Evolutionary conservation across 1,284 basidiomycete genomes (phyloP), one percentile per base, ranked within the genome.

Genomic region (Chondrostereum purpureum): DNA sequence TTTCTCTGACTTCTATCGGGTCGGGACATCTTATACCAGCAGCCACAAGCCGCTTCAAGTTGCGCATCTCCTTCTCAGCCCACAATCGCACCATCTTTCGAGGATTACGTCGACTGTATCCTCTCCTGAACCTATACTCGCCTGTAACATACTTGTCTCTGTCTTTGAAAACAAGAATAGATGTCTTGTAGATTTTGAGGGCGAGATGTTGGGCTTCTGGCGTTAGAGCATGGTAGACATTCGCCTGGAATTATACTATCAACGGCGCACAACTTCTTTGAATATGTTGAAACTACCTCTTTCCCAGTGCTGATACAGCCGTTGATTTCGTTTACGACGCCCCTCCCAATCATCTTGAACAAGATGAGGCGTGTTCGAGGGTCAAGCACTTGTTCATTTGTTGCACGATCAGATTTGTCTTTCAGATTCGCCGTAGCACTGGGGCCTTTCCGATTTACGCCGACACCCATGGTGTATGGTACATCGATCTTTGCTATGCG

Each of bases 21-120:
- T 87, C 82, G 0, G 96, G 96, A 51, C 89, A 91, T 20, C 79
- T 74, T 39, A 99, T 78, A 0, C 89, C 93, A 5, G 91, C 91
- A 19, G 81, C 67, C 6, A 79, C 73, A 39, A 99, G 69, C 8
- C 96, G 77, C 58, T 88, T 88, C 51, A 99, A 67, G 59, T 99
- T 99, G 14, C 96, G 80, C 82, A 97, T 88, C 64, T 99, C 96
- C 67, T 99, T 99, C 65, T 99, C 96, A 0, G 96, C 96, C 96
- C 96, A 99, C 5, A 99, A 69, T 10, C 92, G 79, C 13, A 99
- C 95, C 95, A 99, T 99, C 68, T 99, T 99, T 33, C 96, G 81
- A 6, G 96, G 95, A 60, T 99, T 99, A 53, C 81, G 83, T 42
- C 86, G 83, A 53, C 85, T 85, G 64, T 99, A 99, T 5, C 95